Evolutionary conservation across 2,329 filamentous ascomycete species (phyloP).

Genomic region (Cladosporium halotolerans): DNA sequence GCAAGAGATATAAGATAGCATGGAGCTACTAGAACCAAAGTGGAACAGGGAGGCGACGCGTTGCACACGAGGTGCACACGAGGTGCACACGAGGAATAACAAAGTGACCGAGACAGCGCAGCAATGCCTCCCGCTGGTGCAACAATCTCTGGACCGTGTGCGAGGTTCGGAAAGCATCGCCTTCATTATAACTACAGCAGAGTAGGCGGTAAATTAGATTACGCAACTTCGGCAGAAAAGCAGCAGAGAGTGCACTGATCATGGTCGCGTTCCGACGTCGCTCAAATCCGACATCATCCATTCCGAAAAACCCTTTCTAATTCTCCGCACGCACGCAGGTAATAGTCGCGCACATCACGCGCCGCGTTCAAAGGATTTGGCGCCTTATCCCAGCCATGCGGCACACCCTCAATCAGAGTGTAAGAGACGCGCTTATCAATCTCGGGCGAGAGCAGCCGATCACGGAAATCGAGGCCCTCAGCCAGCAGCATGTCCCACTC

Average conservation of each 20-base stretch:
- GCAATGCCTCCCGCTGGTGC: too few relatives aligned
- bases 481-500: constrained; percentile 63
- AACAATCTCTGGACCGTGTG: background rate
- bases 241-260: background rate
- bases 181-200: background rate
- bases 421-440: constrained; percentile 52
- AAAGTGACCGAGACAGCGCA: too few relatives aligned
- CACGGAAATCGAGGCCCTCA: constrained; percentile 56
- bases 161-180: background rate
- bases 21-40: too few relatives aligned
- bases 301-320: constrained; percentile 39
- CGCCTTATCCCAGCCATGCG: constrained; percentile 62
- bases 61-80: too few relatives aligned
- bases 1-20: too few relatives aligned
- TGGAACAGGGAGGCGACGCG: too few relatives aligned
- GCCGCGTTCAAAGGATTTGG: constrained; percentile 53
- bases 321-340: constrained; percentile 48
- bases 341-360: constrained; percentile 47
- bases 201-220: background rate
- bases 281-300: background rate
- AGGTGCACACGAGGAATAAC: too few relatives aligned
- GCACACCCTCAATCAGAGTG: constrained; percentile 52
- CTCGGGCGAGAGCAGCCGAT: constrained; percentile 41
- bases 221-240: background rate
- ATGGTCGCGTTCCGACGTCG: background rate